Percentiles rank a stretch among this genome's conserved stretches.
Conservation (phyloP, 73 alveolate genomes). For the Tetrahymena borealis region DNA sequence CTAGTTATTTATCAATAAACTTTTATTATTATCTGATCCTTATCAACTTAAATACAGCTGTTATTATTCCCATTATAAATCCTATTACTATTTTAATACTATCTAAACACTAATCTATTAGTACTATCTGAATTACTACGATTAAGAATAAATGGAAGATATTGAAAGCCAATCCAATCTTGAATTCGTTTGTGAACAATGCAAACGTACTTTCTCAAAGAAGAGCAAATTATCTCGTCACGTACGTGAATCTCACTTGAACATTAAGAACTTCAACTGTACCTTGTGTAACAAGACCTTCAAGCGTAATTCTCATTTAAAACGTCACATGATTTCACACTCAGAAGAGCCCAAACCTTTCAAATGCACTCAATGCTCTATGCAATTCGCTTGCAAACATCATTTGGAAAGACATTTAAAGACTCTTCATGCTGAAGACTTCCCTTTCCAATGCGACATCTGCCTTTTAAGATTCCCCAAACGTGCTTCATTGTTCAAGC, state of each 20-base stretch:
- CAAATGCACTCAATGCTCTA: background rate
- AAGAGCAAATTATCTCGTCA: background rate
- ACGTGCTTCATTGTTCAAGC: background rate
- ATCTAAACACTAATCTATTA: too few species aligned
- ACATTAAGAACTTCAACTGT: background rate
- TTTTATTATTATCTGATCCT: too few species aligned
- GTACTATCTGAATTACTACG: too few species aligned
- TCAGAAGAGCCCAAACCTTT: background rate
- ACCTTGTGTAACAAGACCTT: background rate
- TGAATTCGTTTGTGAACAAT: background rate
- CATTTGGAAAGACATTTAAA: background rate
- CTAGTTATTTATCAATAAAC: too few species aligned
- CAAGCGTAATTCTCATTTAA: background rate
- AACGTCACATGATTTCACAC: constrained; percentile 2
- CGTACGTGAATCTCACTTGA: background rate
- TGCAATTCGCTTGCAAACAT: background rate
- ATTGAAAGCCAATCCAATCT: background rate
- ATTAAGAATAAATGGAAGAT: background rate
- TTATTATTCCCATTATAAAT: too few species aligned
- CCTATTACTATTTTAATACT: too few species aligned
- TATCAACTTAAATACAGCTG: too few species aligned
- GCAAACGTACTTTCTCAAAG: background rate
- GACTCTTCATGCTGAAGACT: background rate
- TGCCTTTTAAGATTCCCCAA: background rate
- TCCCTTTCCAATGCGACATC: background rate